These are phyloP conservation scores for Juncus effusus DNA, from an alignment of 176 grass and related monocot species.

Conservation along the genomic window DNA sequence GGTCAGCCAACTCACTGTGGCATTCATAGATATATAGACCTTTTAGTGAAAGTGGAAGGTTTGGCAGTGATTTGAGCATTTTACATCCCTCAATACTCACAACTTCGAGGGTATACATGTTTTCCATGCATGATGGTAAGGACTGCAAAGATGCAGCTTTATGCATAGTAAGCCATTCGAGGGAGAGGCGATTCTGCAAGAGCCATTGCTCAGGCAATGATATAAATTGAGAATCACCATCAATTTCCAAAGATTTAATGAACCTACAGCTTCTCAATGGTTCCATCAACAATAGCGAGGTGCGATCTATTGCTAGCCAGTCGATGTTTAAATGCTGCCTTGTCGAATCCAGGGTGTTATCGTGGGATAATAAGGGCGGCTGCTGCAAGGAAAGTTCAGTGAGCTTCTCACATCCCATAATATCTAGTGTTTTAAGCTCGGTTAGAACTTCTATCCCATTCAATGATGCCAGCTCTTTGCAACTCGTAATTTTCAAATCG, in stretches of 20 bases:
- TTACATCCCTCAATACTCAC: neutral
- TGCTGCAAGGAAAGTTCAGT: conserved; percentile 7
- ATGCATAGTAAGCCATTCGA: neutral
- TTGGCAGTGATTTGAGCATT: conserved; percentile 4
- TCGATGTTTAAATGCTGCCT: neutral
- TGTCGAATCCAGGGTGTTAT: neutral
- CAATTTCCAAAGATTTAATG: conserved; percentile 2
- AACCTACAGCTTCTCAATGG: conserved; percentile 8
- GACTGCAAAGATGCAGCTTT: conserved; percentile 8
- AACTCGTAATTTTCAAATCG: too few species aligned
- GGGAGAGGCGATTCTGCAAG: conserved; percentile 12
- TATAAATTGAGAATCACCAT: neutral
- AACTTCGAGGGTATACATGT: neutral
- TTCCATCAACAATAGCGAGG: conserved; percentile 6
- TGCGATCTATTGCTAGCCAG: neutral
- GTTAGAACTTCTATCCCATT: conserved; percentile 28
- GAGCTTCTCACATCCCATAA: conserved; percentile 8
- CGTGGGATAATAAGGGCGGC: neutral
- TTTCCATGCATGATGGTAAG: conserved; percentile 4
- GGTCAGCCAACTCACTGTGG: neutral
- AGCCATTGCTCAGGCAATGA: conserved; percentile 18
- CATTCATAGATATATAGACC: neutral
- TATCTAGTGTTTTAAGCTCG: conserved; percentile 14
- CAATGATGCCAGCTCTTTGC: too few species aligned
- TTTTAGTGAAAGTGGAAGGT: conserved; percentile 10